Conservation (phyloP, 148 eudicot genomes). For the Silene uniflora region DNA sequence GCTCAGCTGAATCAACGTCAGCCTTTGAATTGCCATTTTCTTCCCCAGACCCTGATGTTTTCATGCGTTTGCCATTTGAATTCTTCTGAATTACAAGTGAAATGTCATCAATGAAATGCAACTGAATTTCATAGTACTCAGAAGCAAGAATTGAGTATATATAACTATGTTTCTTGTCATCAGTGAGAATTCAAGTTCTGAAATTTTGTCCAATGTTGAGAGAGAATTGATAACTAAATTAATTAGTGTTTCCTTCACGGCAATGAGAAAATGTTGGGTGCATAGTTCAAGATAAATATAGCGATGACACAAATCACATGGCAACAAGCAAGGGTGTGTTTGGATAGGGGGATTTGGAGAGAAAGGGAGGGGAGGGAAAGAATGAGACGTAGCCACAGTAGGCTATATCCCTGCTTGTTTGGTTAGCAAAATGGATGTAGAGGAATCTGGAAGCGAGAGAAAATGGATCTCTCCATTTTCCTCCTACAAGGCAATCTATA, state of each 20-base stretch:
- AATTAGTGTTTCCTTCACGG: background rate
- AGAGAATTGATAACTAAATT: background rate
- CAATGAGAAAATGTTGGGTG: background rate
- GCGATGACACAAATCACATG: background rate
- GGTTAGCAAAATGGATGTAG: no score
- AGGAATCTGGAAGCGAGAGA: no score
- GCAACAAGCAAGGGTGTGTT: background rate
- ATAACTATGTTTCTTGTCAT: background rate
- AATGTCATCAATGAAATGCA: constrained; percentile 6
- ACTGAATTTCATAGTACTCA: constrained; percentile 5
- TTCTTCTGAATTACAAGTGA: constrained; percentile 40
- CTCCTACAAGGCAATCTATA: no score
- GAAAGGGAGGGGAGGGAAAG: no score
- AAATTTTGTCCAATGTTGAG: background rate
- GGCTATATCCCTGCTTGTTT: no score
- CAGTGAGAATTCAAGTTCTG: background rate
- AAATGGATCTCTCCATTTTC: no score
- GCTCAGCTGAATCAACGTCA: constrained; percentile 59
- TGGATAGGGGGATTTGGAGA: no score
- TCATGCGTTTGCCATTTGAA: constrained; percentile 50
- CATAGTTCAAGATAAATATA: background rate
- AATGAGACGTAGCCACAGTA: no score
- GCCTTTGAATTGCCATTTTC: constrained; percentile 47
- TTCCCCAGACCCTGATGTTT: constrained; percentile 43
- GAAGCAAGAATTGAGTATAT: background rate